Evolutionary conservation across 441 rosid species (phyloP).

Genomic region (Mallotus repandus): DNA sequence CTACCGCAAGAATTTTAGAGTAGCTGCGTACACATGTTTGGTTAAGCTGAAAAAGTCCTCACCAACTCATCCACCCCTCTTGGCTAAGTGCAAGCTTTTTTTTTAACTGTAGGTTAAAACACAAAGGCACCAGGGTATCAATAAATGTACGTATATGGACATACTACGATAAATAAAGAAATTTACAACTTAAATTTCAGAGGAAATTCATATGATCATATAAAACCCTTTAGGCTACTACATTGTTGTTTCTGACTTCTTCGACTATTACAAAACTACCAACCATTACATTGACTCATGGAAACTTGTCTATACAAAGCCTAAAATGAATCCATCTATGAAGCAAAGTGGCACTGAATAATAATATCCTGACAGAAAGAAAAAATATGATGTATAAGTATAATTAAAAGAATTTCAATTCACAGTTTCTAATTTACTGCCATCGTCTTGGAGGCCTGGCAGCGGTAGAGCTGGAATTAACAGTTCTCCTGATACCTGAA

Average conservation of each 20-base stretch:
- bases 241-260: background rate
- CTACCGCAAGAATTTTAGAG: no score
- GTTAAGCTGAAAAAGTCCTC: no score
- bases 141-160: background rate
- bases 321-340: slow-evolving; percentile 6
- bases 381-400: background rate
- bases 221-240: background rate
- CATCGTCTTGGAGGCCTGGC: slow-evolving; percentile 46
- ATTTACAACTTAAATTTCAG: slow-evolving; percentile 13
- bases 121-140: background rate
- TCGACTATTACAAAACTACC: slow-evolving; percentile 5
- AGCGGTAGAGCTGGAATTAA: slow-evolving; percentile 29
- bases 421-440: slow-evolving; percentile 31
- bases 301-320: background rate
- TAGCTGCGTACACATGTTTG: no score
- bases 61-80: no score
- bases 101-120: no score
- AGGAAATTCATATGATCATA: background rate
- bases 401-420: background rate
- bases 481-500: slow-evolving; percentile 46
- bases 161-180: background rate
- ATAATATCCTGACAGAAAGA: background rate
- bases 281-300: background rate
- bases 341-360: slow-evolving; percentile 4
- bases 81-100: no score